Evolutionary conservation across 2,329 filamentous ascomycete species (phyloP), one percentile per base, ranked within the genome.

Genomic region (Penicillium sp.): DNA sequence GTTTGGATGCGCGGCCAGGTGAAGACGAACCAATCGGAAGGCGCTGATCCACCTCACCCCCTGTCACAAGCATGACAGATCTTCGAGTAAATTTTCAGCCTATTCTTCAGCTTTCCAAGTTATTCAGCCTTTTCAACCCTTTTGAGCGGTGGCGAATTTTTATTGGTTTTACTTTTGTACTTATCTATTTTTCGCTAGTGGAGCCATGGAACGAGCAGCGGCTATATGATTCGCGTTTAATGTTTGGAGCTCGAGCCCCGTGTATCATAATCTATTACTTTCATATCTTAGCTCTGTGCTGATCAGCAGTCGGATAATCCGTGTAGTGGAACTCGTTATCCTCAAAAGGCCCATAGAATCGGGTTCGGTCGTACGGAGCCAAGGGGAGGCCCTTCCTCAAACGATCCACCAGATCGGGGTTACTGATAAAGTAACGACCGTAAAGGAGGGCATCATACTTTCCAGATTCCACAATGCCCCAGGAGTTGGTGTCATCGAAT

Each of bases 401-500:
- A 49, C 79, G 65, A 58, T 78, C 68, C 3, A 80, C 72, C 52
- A 83, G 60, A 60, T 83, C 80, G 0, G 80, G 81, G 53, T 80
- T 82, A 47, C 77, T 79, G 6, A 78, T 75, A 53, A 81, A 83
- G 44, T 76, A 75, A 2, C 80, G 71, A 0, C 80, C 80, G 52
- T 77, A 81, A 2, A 80, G 53, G 26, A 84, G 61, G 9, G 69
- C 80, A 59, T 83, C 80, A 52, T 80, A 81, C 26, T 68, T 74
- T 3, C 75, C 76, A 1, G 77, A 71, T 57, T 82, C 80, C 11
- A 84, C 64, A 41, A 81, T 76, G 1, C 78, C 80, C 73, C 77
- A 81, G 0, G 75, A 76, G 59, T 83, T 85, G 37, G 72, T 73
- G 43, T 83, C 75, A 51, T 81, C 73, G 69, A 80, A 86, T 0